Percentiles rank a stretch among this genome's conserved stretches.
phyloP scores from a whole-genome alignment of 2,329 filamentous ascomycete species.

The Ascochyta pisi region DNA sequence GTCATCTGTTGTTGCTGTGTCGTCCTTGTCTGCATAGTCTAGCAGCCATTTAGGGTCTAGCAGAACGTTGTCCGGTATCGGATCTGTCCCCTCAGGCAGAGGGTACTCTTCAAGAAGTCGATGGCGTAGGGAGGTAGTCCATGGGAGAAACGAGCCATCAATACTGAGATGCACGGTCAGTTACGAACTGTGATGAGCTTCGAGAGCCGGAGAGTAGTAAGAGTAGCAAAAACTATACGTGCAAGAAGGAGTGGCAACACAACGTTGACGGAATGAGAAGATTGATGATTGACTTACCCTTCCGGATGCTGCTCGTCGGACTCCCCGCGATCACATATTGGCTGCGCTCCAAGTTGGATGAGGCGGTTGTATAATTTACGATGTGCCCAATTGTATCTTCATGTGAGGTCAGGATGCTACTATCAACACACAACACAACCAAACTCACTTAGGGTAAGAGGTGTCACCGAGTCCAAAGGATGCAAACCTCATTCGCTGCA shows the following conservation, averaged over 20 bases:
- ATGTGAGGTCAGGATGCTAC: conserved; percentile 9
- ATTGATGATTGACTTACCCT: conserved; percentile 65
- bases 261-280: neutral
- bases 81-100: conserved; percentile 68
- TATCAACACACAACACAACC: neutral
- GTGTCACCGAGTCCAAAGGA: conserved; percentile 94
- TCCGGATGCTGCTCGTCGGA: conserved; percentile 94
- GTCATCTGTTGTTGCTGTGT: conserved; percentile 3
- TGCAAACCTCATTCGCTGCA: conserved; percentile 75
- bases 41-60: conserved; percentile 78
- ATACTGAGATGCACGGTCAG: conserved; percentile 60
- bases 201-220: too few relatives aligned
- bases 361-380: conserved; percentile 87
- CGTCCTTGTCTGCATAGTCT: conserved; percentile 43
- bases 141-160: conserved; percentile 81
- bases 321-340: conserved; percentile 80
- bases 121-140: conserved; percentile 72
- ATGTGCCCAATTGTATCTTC: conserved; percentile 89
- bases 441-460: conserved; percentile 84
- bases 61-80: conserved; percentile 76
- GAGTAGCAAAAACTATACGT: neutral
- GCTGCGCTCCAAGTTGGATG: conserved; percentile 78
- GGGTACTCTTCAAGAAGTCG: conserved; percentile 73
- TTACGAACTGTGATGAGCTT: neutral
- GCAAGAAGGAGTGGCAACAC: neutral